Conservation (phyloP, 495 filamentous ascomycete genomes). For the Penicillium tannophilum region DNA sequence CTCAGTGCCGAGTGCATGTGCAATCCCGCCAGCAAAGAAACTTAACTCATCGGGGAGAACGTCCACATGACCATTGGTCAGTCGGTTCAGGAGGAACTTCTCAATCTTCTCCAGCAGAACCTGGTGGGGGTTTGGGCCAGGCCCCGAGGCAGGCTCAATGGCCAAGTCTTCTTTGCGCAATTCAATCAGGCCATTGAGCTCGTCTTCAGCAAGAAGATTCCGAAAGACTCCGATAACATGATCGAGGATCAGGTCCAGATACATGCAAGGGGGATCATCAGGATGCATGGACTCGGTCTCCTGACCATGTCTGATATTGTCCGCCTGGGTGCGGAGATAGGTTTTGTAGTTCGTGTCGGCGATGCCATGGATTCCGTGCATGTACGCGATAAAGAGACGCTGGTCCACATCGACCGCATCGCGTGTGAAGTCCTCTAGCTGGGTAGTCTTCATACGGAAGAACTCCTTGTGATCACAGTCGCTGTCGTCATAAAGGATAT, state of each 20-base stretch:
- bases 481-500: conserved; percentile 20
- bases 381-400: conserved; percentile 45
- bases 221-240: conserved; percentile 49
- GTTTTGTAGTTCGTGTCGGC: conserved; percentile 35
- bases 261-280: conserved; percentile 36
- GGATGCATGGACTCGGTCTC: conserved; percentile 41
- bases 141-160: background rate
- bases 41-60: conserved; percentile 44
- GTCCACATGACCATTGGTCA: conserved; percentile 34
- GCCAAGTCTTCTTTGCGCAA: conserved; percentile 29
- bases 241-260: conserved; percentile 39
- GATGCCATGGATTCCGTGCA: conserved; percentile 49
- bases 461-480: conserved; percentile 17
- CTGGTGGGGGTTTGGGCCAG: background rate
- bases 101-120: conserved; percentile 40
- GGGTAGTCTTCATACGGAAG: conserved; percentile 21
- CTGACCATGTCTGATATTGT: conserved; percentile 39
- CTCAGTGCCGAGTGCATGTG: conserved; percentile 40
- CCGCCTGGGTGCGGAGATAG: conserved; percentile 38
- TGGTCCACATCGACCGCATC: conserved; percentile 46
- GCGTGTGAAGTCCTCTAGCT: conserved; percentile 41
- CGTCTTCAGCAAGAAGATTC: conserved; percentile 41
- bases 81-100: conserved; percentile 35
- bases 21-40: conserved; percentile 47
- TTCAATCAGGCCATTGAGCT: conserved; percentile 38